Conservation (phyloP, 2,329 filamentous ascomycete genomes). For the Laburnicola sp. region DNA sequence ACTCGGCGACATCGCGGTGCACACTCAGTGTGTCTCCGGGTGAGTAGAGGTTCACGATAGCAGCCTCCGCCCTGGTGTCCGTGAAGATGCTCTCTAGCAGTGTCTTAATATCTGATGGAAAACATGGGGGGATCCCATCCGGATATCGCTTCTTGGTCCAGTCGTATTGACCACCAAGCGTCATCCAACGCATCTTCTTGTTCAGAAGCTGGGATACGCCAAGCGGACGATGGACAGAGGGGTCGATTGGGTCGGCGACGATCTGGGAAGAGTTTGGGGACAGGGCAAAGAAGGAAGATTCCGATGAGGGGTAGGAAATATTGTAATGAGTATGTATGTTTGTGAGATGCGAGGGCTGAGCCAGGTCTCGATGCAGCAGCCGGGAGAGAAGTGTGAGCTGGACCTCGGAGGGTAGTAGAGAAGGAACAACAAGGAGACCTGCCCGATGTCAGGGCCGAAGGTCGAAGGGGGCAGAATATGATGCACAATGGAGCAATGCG, state of each 20-base stretch:
- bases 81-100: conserved; percentile 75
- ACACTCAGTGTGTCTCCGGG: conserved; percentile 89
- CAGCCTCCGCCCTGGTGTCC: conserved; percentile 77
- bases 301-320: conserved; percentile 61
- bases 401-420: conserved; percentile 68
- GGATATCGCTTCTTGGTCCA: conserved; percentile 90
- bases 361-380: conserved; percentile 77
- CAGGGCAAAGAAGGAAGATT: conserved; percentile 58
- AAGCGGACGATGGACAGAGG: conserved; percentile 73
- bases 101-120: conserved; percentile 71
- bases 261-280: conserved; percentile 27
- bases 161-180: conserved; percentile 92
- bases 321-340: conserved; percentile 87
- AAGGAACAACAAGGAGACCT: conserved; percentile 81
- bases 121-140: conserved; percentile 64
- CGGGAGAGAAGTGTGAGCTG: conserved; percentile 72
- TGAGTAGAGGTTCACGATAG: conserved; percentile 91
- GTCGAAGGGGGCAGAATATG: background rate
- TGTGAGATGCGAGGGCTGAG: conserved; percentile 73
- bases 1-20: conserved; percentile 91
- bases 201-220: conserved; percentile 70
- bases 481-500: background rate
- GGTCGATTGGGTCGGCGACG: conserved; percentile 63
- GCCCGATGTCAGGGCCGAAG: conserved; percentile 26
- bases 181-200: conserved; percentile 88